Evolutionary conservation across 805 yeast genomes (phyloP), one percentile per base, ranked within the genome.

Genomic region (Metschnikowia corniflorae): DNA sequence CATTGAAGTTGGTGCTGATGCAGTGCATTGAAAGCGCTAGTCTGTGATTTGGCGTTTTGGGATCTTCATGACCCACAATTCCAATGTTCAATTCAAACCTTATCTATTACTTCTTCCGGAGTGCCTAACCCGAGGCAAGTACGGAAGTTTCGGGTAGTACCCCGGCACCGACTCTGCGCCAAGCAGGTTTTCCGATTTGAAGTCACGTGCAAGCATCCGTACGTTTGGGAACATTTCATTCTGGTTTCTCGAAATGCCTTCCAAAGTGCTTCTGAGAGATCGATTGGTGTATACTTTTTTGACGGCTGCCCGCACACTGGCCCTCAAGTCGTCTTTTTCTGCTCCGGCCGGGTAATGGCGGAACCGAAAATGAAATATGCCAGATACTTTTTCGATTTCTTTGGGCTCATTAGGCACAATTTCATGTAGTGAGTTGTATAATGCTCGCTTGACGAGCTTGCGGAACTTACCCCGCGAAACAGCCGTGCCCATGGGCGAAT

Each of bases 401-500:
- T 16, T 14, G 7, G 34, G 32, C 4, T 21, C 19, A 20, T 35
- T 24, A 7, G 42, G 42, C 4, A 43, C 41, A 5, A 33, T 23
- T 26, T 25, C 29, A 21, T 44, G 48, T 7, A 49, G 34, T 9
- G 41, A 34, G n/a, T 19, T 20, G 29, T 35, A 39, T 6, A 49
- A 33, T 2, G 37, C 27, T 14, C 43, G 22, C 16, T 43, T 47
- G 78, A 42, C 73, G 82, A 14, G 38, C 33, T 57, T 60, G 13
- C 65, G 46, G 37, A 50, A 55, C 27, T 43, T 39, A 14, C 52
- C 35, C 28, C 73, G 40, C 2, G 55, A 57, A 17, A 54, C 55
- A 1, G 72, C 68, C 2, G 64, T 54, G n/a, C 51, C 51, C 31
- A 60, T 44, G 0, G 71, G 71, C 26, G 45, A 45, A 5, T 51